These are phyloP conservation scores for Blastocystis hominis DNA, from an alignment of 352 stramenopile genomes.

Conservation along the genomic window DNA sequence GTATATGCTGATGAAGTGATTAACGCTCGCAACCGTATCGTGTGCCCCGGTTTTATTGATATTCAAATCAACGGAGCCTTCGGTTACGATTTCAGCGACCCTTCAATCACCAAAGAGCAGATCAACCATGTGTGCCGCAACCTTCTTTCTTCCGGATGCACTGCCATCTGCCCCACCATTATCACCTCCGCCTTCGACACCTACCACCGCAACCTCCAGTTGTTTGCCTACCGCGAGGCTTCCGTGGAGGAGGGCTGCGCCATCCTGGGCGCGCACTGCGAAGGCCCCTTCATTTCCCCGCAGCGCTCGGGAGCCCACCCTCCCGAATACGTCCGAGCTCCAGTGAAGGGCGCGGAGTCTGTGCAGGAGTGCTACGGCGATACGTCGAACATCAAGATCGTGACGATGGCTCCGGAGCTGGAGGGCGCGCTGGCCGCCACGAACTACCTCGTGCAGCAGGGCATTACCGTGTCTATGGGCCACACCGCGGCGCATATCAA, in stretches of 20 bases:
- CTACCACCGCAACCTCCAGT: constrained; percentile 66
- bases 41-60: constrained; percentile 76
- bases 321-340: constrained; percentile 64
- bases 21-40: constrained; percentile 60
- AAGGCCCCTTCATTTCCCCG: constrained; percentile 77
- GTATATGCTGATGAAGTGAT: constrained; percentile 56
- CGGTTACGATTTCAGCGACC: constrained; percentile 74
- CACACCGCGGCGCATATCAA: constrained; percentile 71
- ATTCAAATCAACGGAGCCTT: constrained; percentile 78
- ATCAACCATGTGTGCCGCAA: constrained; percentile 65
- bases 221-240: constrained; percentile 62
- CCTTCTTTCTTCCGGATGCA: constrained; percentile 70
- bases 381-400: constrained; percentile 67
- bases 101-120: constrained; percentile 62
- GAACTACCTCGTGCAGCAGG: constrained; percentile 62
- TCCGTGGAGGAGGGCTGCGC: constrained; percentile 63
- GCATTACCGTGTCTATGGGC: constrained; percentile 68
- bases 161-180: constrained; percentile 76
- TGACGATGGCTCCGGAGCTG: constrained; percentile 77
- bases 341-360: constrained; percentile 63
- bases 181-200: constrained; percentile 69
- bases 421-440: constrained; percentile 67
- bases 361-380: constrained; percentile 66
- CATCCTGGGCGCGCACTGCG: constrained; percentile 75
- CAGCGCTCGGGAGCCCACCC: constrained; percentile 74